Evolutionary conservation across 345 rosid genomes (phyloP).

Genomic region (Psidium friedrichsthalianum): DNA sequence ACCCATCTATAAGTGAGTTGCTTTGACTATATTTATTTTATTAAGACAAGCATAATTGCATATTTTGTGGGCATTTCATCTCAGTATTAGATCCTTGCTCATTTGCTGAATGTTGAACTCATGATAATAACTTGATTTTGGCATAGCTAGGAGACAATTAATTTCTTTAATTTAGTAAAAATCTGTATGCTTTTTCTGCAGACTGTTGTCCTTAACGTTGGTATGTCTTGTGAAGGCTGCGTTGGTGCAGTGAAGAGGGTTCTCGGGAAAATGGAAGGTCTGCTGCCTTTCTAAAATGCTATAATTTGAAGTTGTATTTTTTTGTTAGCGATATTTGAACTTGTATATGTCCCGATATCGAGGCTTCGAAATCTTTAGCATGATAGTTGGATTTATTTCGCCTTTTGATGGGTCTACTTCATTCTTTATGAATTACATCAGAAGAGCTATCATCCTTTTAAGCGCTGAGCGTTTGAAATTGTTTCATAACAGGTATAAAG

Average conservation of each 20-base stretch:
- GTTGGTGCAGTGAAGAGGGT: slow-evolving; percentile 84
- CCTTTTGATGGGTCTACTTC: neutral
- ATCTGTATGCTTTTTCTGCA: slow-evolving; percentile 18
- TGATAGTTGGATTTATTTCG: neutral
- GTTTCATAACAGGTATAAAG: neutral
- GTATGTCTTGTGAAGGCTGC: slow-evolving; percentile 78
- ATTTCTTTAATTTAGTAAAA: neutral
- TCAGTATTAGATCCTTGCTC: neutral
- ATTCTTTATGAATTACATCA: neutral
- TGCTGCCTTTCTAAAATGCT: neutral
- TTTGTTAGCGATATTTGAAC: neutral
- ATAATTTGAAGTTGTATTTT: too few relatives aligned
- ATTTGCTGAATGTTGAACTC: neutral
- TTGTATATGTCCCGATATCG: neutral
- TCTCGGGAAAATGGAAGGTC: slow-evolving; percentile 80
- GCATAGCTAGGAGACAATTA: neutral
- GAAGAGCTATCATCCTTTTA: neutral
- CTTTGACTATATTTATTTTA: neutral
- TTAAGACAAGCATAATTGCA: neutral
- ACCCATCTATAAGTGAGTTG: neutral
- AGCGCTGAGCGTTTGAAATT: neutral
- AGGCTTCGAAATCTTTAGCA: neutral
- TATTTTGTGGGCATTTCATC: neutral
- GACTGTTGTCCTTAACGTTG: slow-evolving; percentile 78
- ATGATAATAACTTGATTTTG: neutral